Percentiles rank a stretch among this genome's conserved stretches.
Evolutionary conservation across 164 flowering plant species (phyloP).

Genomic region (Piper longum): DNA sequence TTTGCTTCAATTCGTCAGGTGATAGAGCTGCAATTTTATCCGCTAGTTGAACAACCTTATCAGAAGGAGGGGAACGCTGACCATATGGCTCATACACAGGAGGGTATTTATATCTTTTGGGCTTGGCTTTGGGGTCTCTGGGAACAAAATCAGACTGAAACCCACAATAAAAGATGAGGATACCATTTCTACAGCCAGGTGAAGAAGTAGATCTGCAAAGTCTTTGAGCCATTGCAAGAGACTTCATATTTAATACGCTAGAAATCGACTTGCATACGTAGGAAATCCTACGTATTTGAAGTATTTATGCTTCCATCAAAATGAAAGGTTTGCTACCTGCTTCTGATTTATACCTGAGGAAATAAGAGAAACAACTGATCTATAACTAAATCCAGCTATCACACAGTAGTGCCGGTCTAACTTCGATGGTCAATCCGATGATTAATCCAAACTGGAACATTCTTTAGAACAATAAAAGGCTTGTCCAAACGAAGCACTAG

Average conservation of each 20-base stretch:
- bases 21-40: constrained; percentile 56
- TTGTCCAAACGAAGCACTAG: too few species aligned
- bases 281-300: background rate
- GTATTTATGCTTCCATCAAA: too few species aligned
- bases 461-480: too few species aligned
- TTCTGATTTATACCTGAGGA: too few species aligned
- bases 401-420: too few species aligned
- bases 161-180: constrained; percentile 24
- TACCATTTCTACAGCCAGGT: constrained; percentile 11
- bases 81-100: constrained; percentile 71
- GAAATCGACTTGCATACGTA: background rate
- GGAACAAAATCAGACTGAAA: constrained; percentile 60
- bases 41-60: constrained; percentile 56
- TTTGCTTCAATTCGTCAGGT: constrained; percentile 50
- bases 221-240: constrained; percentile 18
- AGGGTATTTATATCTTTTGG: constrained; percentile 60
- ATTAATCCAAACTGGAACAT: too few species aligned
- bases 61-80: constrained; percentile 68
- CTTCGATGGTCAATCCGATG: too few species aligned
- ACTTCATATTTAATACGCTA: constrained; percentile 32
- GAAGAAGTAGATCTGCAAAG: constrained; percentile 12
- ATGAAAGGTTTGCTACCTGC: too few species aligned
- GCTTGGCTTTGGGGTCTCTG: constrained; percentile 54
- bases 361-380: too few species aligned
- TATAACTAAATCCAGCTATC: too few species aligned